Evolutionary conservation across 1,139 yeast genomes (phyloP), one percentile per base, ranked within the genome.

Genomic region (Yamadazyma friedrichii): DNA sequence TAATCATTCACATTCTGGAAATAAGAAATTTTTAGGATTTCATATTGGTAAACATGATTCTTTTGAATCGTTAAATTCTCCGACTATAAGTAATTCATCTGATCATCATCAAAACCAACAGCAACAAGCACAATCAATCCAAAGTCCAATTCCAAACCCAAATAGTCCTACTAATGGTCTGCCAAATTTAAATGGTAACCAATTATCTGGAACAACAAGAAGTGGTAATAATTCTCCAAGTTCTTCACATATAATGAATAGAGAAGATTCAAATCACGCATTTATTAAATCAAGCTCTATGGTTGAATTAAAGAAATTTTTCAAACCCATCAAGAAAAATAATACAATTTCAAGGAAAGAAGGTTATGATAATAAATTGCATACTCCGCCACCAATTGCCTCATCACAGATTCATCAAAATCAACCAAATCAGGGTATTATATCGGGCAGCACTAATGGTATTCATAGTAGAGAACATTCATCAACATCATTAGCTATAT

Each of bases 271-370:
- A 3, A 55, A 57, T 41, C 67, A 62, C 43, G 50, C 53, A 9
- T 65, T 65, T 43, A 55, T 59, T 52, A 66, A 64, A 41, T 55
- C 70, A 2, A 63, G 60, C 43, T 67, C 74, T 2, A 68, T 69
- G 69, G 70, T 63, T 6, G 75, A 69, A 42, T 54, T 69, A 40
- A 69, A 69, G 46, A 59, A 70, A 35, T 67, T 69, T 40, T 69
- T 69, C 52, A 69, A 68, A 48, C 71, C 74, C 6, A 59, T 67
- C 20, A 67, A 66, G 51, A 68, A 68, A 48, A 58, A 48, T 31
- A 58, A 48, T 27, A 20, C 45, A 4, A 48, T 49, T 8, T 43
- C 64, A 2, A 54, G 56, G 31, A 55, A 55, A 28, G 45, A 49
- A 12, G 55, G 50, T 4, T 62, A 62, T 40, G 55, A 56, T 35